Base-by-base conservation (phyloP, 768 basidiomycete species). In the Hemileccinum rubropunctum region DNA sequence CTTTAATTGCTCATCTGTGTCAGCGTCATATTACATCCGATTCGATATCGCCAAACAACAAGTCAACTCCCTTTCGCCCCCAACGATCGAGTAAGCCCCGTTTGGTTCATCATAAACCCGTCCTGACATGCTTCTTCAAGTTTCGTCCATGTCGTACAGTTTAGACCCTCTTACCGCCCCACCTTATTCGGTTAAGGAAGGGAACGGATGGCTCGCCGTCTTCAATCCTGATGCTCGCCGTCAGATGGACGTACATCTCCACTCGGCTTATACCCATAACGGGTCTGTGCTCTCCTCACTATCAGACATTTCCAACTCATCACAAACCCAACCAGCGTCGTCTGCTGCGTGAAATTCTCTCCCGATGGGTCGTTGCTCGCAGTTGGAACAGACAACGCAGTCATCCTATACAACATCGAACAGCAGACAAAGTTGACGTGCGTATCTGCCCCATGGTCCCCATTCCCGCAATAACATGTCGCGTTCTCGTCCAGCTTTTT, bases 241-340 rank as follows among this genome's bases (percentile, higher is more conserved):
- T 58, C 71, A 74, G 59, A 70, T 81, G 58, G 79, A 82, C 52
- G 76, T 81, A 28, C 66, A 68, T n/a, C 61, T 78, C 45, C 78
- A 86, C 39, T 88, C 91, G 63, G 86, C 83, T 30, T 73, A 93
- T 39, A 78, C 81, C 66, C 93, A 95, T 62, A 87, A 89, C 60
- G 89, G 86, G 91, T 92, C 61, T 34, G 79, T 71, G 12, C 33
- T 7, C 28, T 53, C n/a, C 27, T 21, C 33, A 48, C n/a, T 38
- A 37, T 51, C 41, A 4, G 4, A 28, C 53, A 45, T 47, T 34
- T 30, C 28, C 13, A 36, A 38, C 52, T 60, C 51, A 54, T 47
- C 35, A 20, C 42, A 28, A 23, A 35, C 23, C 45, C 45, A 43
- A 50, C 41, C 50, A 69, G 67, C 4, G 67, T 56, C 3, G 59